phyloP scores from a whole-genome alignment of 768 basidiomycete genomes.

The Psilocybe azurescens region DNA sequence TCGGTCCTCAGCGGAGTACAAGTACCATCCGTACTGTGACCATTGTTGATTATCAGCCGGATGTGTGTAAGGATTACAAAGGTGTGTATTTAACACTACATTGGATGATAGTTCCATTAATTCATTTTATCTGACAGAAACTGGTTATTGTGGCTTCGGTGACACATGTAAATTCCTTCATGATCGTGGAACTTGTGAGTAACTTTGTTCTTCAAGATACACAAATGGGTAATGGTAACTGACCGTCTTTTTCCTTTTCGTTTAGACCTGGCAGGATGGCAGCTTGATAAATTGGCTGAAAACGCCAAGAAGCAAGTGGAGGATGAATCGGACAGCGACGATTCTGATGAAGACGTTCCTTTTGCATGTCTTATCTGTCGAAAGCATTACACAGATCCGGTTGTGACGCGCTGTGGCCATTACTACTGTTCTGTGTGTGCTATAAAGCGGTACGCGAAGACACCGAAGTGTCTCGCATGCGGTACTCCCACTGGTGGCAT shows the following conservation, averaged over 20 bases:
- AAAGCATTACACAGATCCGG: constrained; percentile 91
- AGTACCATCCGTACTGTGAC: constrained; percentile 94
- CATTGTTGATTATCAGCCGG: constrained; percentile 96
- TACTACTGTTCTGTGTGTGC: constrained; percentile 97
- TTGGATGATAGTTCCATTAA: constrained; percentile 6
- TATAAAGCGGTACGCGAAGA: constrained; percentile 92
- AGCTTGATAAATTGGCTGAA: constrained; percentile 92
- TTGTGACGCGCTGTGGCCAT: constrained; percentile 96
- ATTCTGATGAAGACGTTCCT: constrained; percentile 87
- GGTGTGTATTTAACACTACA: constrained; percentile 53
- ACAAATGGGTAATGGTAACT: constrained; percentile 5
- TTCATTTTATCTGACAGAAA: constrained; percentile 60
- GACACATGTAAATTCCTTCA: constrained; percentile 99
- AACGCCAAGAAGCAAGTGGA: constrained; percentile 67
- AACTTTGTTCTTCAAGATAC: constrained; percentile 7
- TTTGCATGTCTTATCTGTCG: constrained; percentile 99
- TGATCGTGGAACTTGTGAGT: constrained; percentile 93
- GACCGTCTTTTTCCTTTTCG: constrained; percentile 9
- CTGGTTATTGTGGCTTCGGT: constrained; percentile 98
- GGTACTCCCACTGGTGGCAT: constrained; percentile 93
- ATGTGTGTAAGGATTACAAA: constrained; percentile 99
- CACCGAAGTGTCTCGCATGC: constrained; percentile 95
- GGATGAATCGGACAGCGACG: constrained; percentile 60
- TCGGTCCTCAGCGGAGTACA: constrained; percentile 76
- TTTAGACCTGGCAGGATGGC: constrained; percentile 96